Evolutionary conservation across 371 early-diverging fungal genomes (phyloP).

Genomic region (Catenaria anguillulae): DNA sequence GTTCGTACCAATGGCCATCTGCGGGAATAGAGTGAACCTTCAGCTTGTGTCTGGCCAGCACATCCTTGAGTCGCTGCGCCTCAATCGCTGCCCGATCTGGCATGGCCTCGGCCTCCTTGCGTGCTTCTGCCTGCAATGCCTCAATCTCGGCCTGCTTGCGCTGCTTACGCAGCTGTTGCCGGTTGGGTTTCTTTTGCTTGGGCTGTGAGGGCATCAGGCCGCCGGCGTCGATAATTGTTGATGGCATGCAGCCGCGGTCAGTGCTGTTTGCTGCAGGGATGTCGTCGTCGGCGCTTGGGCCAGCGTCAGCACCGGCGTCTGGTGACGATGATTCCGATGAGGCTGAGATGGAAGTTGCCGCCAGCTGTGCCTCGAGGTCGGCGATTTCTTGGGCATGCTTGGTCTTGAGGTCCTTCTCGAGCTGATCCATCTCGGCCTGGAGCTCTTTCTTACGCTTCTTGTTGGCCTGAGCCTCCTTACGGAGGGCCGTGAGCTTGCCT

Average conservation of each 20-base stretch:
- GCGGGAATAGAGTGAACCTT: conserved; percentile 33
- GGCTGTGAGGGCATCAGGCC: too few relatives aligned
- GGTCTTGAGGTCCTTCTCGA: conserved; percentile 46
- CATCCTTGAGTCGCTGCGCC: conserved; percentile 42
- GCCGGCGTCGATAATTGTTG: too few relatives aligned
- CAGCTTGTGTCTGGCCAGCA: conserved; percentile 22
- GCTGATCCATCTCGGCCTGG: conserved; percentile 40
- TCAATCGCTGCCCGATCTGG: conserved; percentile 62
- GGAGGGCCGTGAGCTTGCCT: conserved; percentile 49
- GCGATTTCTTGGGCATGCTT: conserved; percentile 53
- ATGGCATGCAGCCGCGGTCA: too few relatives aligned
- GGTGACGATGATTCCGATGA: too few relatives aligned
- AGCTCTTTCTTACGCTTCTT: conserved; percentile 80
- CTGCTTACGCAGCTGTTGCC: conserved; percentile 43
- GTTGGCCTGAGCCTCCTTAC: conserved; percentile 59
- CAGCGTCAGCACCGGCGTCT: too few relatives aligned
- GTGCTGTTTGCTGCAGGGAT: too few relatives aligned
- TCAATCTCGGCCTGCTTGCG: conserved; percentile 49
- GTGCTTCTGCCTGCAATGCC: conserved; percentile 59
- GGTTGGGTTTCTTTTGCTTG: conserved; percentile 40
- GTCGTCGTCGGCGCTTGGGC: too few relatives aligned
- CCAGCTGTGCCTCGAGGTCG: conserved; percentile 10
- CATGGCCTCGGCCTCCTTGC: conserved; percentile 54
- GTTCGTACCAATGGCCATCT: conserved; percentile 65
- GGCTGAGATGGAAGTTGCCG: too few relatives aligned